These are phyloP conservation scores for Crithidia thermophila DNA, from an alignment of 208 protist genomes.

Conservation along the genomic window DNA sequence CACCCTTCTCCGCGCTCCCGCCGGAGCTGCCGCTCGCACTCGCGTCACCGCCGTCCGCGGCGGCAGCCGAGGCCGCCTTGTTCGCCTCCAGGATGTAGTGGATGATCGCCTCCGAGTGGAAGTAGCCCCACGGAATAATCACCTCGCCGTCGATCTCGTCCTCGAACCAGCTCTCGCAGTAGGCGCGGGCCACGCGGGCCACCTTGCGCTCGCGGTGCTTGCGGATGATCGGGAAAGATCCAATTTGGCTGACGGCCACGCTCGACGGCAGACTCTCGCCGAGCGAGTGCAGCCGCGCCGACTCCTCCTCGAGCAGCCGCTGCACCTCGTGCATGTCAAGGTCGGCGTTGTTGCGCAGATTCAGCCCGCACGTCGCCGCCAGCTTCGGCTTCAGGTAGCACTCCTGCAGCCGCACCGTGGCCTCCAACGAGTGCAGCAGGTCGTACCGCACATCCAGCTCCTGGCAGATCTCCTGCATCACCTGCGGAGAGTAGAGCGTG, in stretches of 20 bases:
- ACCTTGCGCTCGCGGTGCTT: constrained; percentile 78
- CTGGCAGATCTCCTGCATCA: constrained; percentile 79
- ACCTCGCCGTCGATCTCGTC: constrained; percentile 77
- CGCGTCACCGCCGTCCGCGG: neutral
- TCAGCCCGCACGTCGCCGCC: constrained; percentile 67
- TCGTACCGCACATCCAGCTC: constrained; percentile 79
- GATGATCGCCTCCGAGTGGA: constrained; percentile 80
- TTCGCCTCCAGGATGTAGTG: constrained; percentile 78
- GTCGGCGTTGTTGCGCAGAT: constrained; percentile 85
- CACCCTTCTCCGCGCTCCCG: neutral
- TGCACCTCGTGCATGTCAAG: constrained; percentile 85
- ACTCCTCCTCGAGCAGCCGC: constrained; percentile 64
- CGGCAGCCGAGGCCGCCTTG: constrained; percentile 10
- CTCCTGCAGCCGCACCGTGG: constrained; percentile 82
- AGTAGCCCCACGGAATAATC: constrained; percentile 90
- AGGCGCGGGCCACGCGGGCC: constrained; percentile 54
- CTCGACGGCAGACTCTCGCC: constrained; percentile 48
- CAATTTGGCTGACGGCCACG: constrained; percentile 69
- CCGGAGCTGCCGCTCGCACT: neutral
- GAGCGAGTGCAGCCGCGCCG: constrained; percentile 37
- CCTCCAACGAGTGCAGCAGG: constrained; percentile 41
- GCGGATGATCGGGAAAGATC: constrained; percentile 67
- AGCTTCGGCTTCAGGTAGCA: constrained; percentile 92
- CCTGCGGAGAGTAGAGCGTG: constrained; percentile 68
- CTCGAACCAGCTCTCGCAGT: constrained; percentile 78